These are phyloP conservation scores for Vanrija pseudolonga DNA, from an alignment of 1,284 basidiomycete genomes.

Conservation along the genomic window DNA sequence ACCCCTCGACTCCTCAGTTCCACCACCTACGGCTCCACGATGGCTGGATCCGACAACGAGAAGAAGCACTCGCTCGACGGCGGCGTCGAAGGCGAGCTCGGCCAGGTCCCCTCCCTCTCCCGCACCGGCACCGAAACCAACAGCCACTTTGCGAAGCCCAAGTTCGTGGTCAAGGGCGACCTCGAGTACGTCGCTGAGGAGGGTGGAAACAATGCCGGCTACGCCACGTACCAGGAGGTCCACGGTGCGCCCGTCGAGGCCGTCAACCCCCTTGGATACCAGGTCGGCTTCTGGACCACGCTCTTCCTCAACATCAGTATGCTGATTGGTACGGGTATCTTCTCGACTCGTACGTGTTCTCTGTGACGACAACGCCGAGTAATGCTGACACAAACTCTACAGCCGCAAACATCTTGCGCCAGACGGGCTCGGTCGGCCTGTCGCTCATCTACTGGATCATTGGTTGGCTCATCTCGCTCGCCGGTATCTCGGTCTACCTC, in stretches of 20 bases:
- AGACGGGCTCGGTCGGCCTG: constrained; percentile 20
- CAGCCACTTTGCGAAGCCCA: too few relatives aligned
- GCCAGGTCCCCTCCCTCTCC: too few relatives aligned
- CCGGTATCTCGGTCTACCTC: constrained; percentile 23
- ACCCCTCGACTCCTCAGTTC: too few relatives aligned
- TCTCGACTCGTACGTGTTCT: constrained; percentile 15
- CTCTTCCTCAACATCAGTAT: constrained; percentile 20
- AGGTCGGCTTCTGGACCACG: constrained; percentile 15
- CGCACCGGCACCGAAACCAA: too few relatives aligned
- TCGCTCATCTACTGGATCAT: constrained; percentile 23
- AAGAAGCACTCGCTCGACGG: too few relatives aligned
- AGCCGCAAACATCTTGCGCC: constrained; percentile 8
- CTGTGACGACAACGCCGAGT: not conserved
- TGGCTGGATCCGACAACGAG: too few relatives aligned
- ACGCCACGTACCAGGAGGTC: constrained; percentile 15
- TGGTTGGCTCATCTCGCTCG: constrained; percentile 16
- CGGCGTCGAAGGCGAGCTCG: too few relatives aligned
- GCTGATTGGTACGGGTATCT: constrained; percentile 25
- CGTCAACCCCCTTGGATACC: constrained; percentile 12
- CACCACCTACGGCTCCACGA: too few relatives aligned
- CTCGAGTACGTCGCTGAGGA: constrained; percentile 12
- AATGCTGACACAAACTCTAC: not conserved
- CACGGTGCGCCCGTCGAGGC: constrained; percentile 21
- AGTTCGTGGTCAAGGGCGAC: not conserved
- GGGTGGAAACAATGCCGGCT: constrained; percentile 6